A percentile compares a stretch with the other conserved stretches of the same genome.
Conservation (phyloP, 2,329 filamentous ascomycete genomes). For the Venturia oleaginea region DNA sequence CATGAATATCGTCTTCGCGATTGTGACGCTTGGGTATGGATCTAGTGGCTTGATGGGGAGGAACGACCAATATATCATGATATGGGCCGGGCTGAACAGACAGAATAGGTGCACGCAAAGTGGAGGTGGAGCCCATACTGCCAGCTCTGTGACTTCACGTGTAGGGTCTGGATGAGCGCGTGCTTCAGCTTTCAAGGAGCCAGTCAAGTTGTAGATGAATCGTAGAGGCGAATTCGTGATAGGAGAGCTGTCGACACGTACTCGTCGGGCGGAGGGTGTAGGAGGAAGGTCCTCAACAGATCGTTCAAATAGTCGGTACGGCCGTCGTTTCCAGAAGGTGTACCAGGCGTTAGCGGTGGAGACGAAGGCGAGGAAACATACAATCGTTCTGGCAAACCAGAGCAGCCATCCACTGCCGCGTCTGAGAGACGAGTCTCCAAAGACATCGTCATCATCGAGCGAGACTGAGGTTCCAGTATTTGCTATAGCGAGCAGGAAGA, state of each 20-base stretch:
- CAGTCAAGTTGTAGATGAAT: constrained; percentile 60
- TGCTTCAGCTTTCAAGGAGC: constrained; percentile 59
- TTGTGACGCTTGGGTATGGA: constrained; percentile 72
- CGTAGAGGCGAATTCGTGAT: constrained; percentile 68
- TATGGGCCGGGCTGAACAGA: constrained; percentile 85
- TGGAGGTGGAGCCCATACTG: constrained; percentile 87
- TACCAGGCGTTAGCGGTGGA: constrained; percentile 72
- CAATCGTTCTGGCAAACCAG: constrained; percentile 44
- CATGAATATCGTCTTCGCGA: constrained; percentile 73
- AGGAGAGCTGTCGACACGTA: constrained; percentile 79
- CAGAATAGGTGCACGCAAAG: constrained; percentile 76
- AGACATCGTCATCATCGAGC: constrained; percentile 66
- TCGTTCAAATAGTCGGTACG: constrained; percentile 86
- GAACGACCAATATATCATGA: constrained; percentile 83
- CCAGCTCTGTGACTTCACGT: constrained; percentile 88
- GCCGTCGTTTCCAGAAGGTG: constrained; percentile 69
- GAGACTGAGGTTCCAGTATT: constrained; percentile 50
- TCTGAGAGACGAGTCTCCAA: constrained; percentile 55
- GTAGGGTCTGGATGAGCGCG: constrained; percentile 74
- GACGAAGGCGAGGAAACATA: constrained; percentile 58
- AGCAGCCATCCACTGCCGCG: constrained; percentile 11
- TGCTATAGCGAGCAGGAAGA: constrained; percentile 74
- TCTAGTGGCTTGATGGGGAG: constrained; percentile 70
- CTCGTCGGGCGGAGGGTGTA: constrained; percentile 80
- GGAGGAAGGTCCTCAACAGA: constrained; percentile 65